Conservation (phyloP, 768 basidiomycete genomes). For the Kwoniella dendrophila region DNA sequence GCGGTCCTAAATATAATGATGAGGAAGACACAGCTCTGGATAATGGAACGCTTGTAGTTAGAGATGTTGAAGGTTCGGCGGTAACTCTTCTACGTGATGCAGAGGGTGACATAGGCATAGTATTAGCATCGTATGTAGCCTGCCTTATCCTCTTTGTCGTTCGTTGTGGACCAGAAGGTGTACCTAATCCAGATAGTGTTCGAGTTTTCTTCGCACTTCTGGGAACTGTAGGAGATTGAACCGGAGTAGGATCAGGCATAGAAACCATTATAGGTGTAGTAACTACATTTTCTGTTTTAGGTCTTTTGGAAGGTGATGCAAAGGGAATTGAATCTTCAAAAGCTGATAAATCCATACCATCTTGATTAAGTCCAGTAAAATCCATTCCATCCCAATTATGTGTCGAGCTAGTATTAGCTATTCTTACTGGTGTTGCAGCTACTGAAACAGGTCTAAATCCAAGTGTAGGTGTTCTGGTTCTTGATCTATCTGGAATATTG, state of each 20-base stretch:
- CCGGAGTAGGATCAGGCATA: constrained; percentile 16
- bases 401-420: constrained; percentile 19
- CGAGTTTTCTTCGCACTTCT: constrained; percentile 23
- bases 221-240: constrained; percentile 21
- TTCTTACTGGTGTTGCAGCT: constrained; percentile 20
- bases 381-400: constrained; percentile 27
- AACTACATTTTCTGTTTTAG: constrained; percentile 1
- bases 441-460: constrained; percentile 24
- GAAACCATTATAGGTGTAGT: constrained; percentile 14
- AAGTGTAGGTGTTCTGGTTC: constrained; percentile 18
- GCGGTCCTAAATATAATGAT: constrained; percentile 15
- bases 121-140: constrained; percentile 33
- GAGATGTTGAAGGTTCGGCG: constrained; percentile 15
- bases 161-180: constrained; percentile 31
- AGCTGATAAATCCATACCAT: constrained; percentile 14
- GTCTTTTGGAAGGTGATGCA: constrained; percentile 22
- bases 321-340: constrained; percentile 17
- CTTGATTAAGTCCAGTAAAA: background rate
- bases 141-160: constrained; percentile 32
- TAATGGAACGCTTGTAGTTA: constrained; percentile 22
- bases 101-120: constrained; percentile 29
- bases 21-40: constrained; percentile 29
- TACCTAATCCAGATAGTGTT: constrained; percentile 26
- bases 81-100: constrained; percentile 8
- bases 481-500: background rate